Percentiles rank a stretch among this genome's conserved stretches.
These are phyloP conservation scores for Cyathus pygmaeus DNA, from an alignment of 1,284 basidiomycete genomes.

Conservation along the genomic window DNA sequence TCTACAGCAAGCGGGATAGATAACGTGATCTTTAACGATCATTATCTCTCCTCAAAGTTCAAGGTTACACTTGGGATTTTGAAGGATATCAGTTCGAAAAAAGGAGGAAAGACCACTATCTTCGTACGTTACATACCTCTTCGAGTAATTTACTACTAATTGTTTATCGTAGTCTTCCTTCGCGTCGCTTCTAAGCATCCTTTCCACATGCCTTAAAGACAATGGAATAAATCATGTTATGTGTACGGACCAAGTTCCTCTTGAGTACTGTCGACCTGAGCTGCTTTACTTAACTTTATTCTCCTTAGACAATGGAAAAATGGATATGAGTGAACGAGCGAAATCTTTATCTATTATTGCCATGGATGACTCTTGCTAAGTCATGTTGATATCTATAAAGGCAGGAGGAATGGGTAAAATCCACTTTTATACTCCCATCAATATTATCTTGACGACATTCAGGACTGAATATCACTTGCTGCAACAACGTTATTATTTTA, in stretches of 20 bases:
- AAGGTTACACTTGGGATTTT: no score
- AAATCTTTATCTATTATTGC: constrained; percentile 16
- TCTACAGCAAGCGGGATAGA: no score
- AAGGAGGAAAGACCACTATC: no score
- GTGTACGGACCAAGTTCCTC: constrained; percentile 1
- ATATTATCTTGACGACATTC: neutral
- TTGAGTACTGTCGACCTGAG: no score
- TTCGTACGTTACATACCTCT: no score
- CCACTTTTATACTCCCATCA: neutral
- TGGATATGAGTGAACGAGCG: constrained; percentile 7
- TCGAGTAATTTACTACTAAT: neutral
- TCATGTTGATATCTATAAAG: constrained; percentile 72
- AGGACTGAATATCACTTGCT: constrained; percentile 73
- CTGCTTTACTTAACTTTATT: neutral
- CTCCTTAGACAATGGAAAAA: constrained; percentile 15
- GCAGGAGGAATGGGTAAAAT: constrained; percentile 58
- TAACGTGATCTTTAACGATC: no score
- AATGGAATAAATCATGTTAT: neutral
- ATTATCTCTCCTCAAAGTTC: no score
- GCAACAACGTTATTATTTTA: constrained; percentile 66
- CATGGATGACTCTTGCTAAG: constrained; percentile 24
- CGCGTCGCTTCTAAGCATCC: constrained; percentile 7
- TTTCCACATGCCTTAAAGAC: constrained; percentile 1
- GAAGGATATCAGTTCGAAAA: no score
- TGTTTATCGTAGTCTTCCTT: constrained; percentile 2